A percentile compares a stretch with the other conserved stretches of the same genome.
phyloP scores from a whole-genome alignment of 1,284 basidiomycete genomes.

The Phellinidium pouzarii region DNA sequence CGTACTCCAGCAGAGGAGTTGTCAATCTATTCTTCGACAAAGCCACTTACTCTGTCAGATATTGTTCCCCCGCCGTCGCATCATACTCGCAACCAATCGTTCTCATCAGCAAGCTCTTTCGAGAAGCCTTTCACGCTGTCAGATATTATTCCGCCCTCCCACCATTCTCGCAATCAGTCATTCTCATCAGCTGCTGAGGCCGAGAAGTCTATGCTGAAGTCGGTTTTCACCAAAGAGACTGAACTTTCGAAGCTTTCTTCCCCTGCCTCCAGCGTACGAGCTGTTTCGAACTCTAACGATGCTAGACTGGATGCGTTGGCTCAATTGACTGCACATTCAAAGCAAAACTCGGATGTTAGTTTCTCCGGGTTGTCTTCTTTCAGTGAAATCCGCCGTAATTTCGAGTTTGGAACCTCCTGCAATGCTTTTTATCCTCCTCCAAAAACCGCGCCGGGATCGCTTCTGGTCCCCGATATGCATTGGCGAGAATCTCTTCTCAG shows the following conservation, averaged over 20 bases:
- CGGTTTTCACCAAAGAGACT: slow-evolving; percentile 47
- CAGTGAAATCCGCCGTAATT: slow-evolving; percentile 64
- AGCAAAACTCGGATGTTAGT: slow-evolving; percentile 49
- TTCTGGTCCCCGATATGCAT: slow-evolving; percentile 35
- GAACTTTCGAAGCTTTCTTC: slow-evolving; percentile 28
- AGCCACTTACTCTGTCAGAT: slow-evolving; percentile 4
- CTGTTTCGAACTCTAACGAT: slow-evolving; percentile 39
- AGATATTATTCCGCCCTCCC: slow-evolving; percentile 2
- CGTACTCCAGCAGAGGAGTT: slow-evolving; percentile 21
- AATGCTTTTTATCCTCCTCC: slow-evolving; percentile 60
- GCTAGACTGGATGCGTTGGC: slow-evolving; percentile 24
- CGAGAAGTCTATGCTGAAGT: slow-evolving; percentile 53
- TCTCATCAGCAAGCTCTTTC: slow-evolving; percentile 25
- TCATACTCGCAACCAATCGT: slow-evolving; percentile 1
- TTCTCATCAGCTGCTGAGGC: slow-evolving; percentile 37
- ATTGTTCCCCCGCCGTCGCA: slow-evolving; percentile 1
- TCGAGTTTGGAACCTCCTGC: slow-evolving; percentile 58
- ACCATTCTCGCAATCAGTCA: slow-evolving; percentile 38
- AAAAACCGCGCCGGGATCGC: slow-evolving; percentile 24
- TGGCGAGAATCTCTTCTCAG: slow-evolving; percentile 58
- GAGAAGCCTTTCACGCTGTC: slow-evolving; percentile 3
- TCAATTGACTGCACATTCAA: slow-evolving; percentile 32
- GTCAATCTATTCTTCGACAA: slow-evolving; percentile 30
- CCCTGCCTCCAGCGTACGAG: slow-evolving; percentile 27
- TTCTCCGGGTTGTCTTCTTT: slow-evolving; percentile 69